A percentile compares a stretch with the other conserved stretches of the same genome.
These are phyloP conservation scores for Brassica cretica DNA, from an alignment of 345 rosid species.

Conservation along the genomic window DNA sequence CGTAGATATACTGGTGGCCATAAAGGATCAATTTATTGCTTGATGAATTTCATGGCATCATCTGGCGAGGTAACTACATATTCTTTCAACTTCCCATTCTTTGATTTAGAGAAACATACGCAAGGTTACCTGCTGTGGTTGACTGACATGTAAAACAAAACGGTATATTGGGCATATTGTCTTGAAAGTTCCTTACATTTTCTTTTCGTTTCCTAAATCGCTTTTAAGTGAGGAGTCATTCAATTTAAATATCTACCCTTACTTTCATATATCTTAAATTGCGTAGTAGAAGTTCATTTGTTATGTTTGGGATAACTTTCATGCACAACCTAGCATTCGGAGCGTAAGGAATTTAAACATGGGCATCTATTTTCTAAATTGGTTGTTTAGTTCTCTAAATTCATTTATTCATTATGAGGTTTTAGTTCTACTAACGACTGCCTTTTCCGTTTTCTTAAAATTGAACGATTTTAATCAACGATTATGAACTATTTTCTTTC, in stretches of 20 bases:
- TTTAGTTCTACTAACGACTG: not conserved
- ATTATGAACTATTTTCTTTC: slow-evolving; percentile 4
- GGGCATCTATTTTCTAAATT: slow-evolving; percentile 10
- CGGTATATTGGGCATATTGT: not conserved
- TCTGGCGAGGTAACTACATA: slow-evolving; percentile 81
- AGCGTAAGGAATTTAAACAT: slow-evolving; percentile 5
- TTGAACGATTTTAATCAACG: not conserved
- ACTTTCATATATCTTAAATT: slow-evolving; percentile 1
- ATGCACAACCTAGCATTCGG: not conserved
- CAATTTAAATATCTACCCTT: not conserved
- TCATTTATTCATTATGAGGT: slow-evolving; percentile 5
- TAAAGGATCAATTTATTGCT: slow-evolving; percentile 89
- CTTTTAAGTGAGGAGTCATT: not conserved
- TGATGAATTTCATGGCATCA: slow-evolving; percentile 97
- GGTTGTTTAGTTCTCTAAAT: not conserved
- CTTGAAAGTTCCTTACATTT: slow-evolving; percentile 15
- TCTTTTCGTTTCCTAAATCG: not conserved
- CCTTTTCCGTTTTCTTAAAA: not conserved
- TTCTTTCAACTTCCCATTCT: slow-evolving; percentile 10
- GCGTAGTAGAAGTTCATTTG: not conserved
- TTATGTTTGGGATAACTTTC: slow-evolving; percentile 12
- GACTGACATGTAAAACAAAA: slow-evolving; percentile 12
- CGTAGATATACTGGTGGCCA: slow-evolving; percentile 97
- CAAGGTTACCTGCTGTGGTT: slow-evolving; percentile 8
- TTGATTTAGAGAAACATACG: slow-evolving; percentile 6